These are phyloP conservation scores for Kwoniella shivajii DNA, from an alignment of 1,284 basidiomycete species.

Conservation along the genomic window DNA sequence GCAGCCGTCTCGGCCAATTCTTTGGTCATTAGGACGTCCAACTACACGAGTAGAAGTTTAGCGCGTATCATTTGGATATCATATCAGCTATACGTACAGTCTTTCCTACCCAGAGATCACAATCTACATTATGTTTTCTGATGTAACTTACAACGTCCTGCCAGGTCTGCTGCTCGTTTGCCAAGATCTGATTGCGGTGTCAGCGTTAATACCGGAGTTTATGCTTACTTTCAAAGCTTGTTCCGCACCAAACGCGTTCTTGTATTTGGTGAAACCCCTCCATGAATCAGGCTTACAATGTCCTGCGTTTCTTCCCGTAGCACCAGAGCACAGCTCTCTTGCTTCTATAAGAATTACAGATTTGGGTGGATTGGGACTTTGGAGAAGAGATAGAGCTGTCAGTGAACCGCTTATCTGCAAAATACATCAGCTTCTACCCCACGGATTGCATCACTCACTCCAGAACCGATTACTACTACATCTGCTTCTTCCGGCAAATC, in stretches of 20 bases:
- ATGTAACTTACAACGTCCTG: constrained; percentile 24
- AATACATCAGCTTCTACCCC: too few relatives aligned
- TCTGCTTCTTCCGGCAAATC: constrained; percentile 28
- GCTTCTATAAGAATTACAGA: constrained; percentile 41
- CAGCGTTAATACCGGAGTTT: background rate
- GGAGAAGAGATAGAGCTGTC: constrained; percentile 28
- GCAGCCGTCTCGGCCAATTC: constrained; percentile 16
- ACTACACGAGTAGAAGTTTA: constrained; percentile 1
- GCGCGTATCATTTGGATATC: background rate
- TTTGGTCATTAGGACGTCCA: constrained; percentile 23
- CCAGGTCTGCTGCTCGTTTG: constrained; percentile 27
- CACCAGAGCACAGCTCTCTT: constrained; percentile 36
- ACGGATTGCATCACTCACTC: constrained; percentile 29
- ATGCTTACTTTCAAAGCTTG: constrained; percentile 30
- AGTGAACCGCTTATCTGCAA: constrained; percentile 26
- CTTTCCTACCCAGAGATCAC: constrained; percentile 28
- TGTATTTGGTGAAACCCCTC: constrained; percentile 31
- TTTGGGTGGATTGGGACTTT: constrained; percentile 20
- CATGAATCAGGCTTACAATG: constrained; percentile 40
- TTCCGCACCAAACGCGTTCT: constrained; percentile 20
- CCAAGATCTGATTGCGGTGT: constrained; percentile 17
- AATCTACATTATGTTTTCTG: constrained; percentile 27
- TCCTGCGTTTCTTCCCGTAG: constrained; percentile 37
- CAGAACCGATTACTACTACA: constrained; percentile 39
- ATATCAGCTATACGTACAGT: constrained; percentile 21